A percentile compares a stretch with the other conserved stretches of the same genome.
phyloP scores from a whole-genome alignment of 768 basidiomycete genomes.

The Gymnopilus junonius region DNA sequence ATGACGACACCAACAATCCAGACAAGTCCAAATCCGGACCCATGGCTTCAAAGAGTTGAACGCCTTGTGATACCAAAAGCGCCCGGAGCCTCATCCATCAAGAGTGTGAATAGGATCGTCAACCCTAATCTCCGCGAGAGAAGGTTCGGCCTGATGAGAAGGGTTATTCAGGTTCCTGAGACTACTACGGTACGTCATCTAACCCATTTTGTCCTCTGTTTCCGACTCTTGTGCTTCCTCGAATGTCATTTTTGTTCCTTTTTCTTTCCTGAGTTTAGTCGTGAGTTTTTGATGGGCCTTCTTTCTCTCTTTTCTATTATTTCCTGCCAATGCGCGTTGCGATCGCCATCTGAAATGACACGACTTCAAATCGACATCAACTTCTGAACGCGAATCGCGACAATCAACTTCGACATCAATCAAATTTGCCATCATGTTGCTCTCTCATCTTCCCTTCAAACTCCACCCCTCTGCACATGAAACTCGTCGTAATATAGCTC shows the following conservation, averaged over 20 bases:
- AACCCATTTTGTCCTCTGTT: neutral
- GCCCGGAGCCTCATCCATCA: neutral
- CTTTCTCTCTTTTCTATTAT: constrained; percentile 15
- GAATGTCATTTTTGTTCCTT: constrained; percentile 10
- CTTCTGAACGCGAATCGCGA: neutral
- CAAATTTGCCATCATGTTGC: neutral
- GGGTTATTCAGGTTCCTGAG: constrained; percentile 28
- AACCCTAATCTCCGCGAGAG: constrained; percentile 28
- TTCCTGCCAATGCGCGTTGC: neutral
- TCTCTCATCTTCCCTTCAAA: constrained; percentile 5
- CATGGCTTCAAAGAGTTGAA: neutral
- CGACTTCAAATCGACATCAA: constrained; percentile 16
- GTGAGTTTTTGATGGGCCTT: constrained; percentile 23
- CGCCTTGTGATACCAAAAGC: neutral
- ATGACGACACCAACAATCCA: neutral
- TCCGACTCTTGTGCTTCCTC: neutral
- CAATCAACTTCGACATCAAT: constrained; percentile 7
- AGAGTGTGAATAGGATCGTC: constrained; percentile 16
- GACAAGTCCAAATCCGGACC: neutral
- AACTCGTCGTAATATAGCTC: constrained; percentile 39
- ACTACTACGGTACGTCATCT: constrained; percentile 29
- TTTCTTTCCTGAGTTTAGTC: constrained; percentile 12
- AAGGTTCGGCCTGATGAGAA: constrained; percentile 29
- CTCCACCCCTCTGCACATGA: neutral
- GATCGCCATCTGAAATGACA: neutral